phyloP scores from a whole-genome alignment of 1,284 basidiomycete species.

The Fomes fomentarius region DNA sequence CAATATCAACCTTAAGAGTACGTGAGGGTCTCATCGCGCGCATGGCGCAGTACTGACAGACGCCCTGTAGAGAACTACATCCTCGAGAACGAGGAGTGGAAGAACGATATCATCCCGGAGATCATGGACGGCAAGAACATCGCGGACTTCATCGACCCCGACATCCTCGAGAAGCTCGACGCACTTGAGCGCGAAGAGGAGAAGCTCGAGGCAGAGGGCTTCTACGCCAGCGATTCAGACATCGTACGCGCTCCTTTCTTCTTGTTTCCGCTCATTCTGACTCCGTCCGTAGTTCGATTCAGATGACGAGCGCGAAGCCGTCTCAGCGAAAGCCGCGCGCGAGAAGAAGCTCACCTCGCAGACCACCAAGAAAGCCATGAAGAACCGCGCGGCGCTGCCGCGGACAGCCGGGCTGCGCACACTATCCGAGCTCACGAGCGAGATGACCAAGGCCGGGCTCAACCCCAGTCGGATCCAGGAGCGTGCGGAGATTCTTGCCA shows the following conservation, averaged over 20 bases:
- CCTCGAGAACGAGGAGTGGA: constrained; percentile 93
- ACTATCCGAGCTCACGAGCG: constrained; percentile 83
- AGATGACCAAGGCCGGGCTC: constrained; percentile 85
- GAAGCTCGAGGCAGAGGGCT: constrained; percentile 90
- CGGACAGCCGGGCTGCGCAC: constrained; percentile 88
- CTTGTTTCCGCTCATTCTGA: not conserved
- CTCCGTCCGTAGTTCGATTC: constrained; percentile 72
- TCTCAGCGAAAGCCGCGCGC: constrained; percentile 65
- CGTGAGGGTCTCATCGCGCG: constrained; percentile 29
- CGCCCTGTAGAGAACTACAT: constrained; percentile 80
- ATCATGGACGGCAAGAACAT: constrained; percentile 99
- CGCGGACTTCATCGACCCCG: constrained; percentile 99
- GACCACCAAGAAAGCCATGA: constrained; percentile 83
- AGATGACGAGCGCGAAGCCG: constrained; percentile 88
- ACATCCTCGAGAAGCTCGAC: constrained; percentile 96
- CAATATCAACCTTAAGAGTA: constrained; percentile 88
- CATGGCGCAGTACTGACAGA: constrained; percentile 14
- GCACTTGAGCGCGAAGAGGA: constrained; percentile 98
- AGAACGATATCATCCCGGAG: constrained; percentile 94
- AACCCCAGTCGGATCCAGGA: constrained; percentile 90
- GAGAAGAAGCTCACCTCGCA: constrained; percentile 82
- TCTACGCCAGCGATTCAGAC: constrained; percentile 90
- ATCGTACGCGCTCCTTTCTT: constrained; percentile 50
- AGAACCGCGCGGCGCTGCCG: constrained; percentile 85
- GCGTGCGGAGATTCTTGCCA: constrained; percentile 84